phyloP scores from a whole-genome alignment of 768 basidiomycete genomes.

The Tylopilus sp. region DNA sequence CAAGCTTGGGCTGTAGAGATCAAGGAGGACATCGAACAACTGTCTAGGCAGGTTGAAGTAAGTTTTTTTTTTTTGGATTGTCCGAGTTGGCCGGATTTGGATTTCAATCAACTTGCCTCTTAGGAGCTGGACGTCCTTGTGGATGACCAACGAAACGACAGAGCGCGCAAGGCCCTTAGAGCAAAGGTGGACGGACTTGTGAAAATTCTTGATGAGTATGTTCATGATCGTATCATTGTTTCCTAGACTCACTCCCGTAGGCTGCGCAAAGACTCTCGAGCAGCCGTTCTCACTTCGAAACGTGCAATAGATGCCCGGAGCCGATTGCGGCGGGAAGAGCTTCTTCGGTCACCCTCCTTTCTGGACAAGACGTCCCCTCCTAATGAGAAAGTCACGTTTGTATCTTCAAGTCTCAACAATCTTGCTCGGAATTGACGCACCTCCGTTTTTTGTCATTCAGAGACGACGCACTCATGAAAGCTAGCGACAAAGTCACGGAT shows the following conservation, averaged over 20 bases:
- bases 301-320: constrained; percentile 56
- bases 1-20: constrained; percentile 73
- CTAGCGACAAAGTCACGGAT: constrained; percentile 87
- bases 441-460: constrained; percentile 33
- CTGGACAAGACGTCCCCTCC: constrained; percentile 40
- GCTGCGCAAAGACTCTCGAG: constrained; percentile 58
- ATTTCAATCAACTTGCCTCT: not conserved
- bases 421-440: not conserved
- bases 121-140: constrained; percentile 68
- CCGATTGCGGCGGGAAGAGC: constrained; percentile 63
- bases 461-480: constrained; percentile 84
- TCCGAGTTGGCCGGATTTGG: too few relatives aligned
- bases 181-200: constrained; percentile 48
- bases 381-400: constrained; percentile 63
- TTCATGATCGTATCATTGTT: constrained; percentile 4
- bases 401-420: constrained; percentile 13
- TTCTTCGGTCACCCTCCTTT: constrained; percentile 51
- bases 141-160: constrained; percentile 67
- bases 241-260: constrained; percentile 32
- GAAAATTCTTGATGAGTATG: constrained; percentile 50
- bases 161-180: constrained; percentile 45
- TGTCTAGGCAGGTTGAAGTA: constrained; percentile 63
- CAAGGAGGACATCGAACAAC: constrained; percentile 66
- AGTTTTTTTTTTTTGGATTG: too few relatives aligned
- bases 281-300: constrained; percentile 73